These are phyloP conservation scores for Phaffomyces opuntiae DNA, from an alignment of 805 yeast species.

Conservation along the genomic window DNA sequence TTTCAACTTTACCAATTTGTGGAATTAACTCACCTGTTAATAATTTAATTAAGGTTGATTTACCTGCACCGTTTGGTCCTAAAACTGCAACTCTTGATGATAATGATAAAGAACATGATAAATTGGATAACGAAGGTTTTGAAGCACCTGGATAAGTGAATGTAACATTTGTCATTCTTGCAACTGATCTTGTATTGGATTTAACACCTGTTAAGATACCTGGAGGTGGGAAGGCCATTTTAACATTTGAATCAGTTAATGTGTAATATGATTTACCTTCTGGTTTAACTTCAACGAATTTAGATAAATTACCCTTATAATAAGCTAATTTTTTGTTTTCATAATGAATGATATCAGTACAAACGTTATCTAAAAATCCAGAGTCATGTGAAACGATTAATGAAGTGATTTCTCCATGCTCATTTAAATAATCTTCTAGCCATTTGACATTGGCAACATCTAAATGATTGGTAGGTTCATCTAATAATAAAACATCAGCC, in stretches of 20 bases:
- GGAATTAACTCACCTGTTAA: slow-evolving; percentile 91
- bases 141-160: slow-evolving; percentile 86
- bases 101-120: slow-evolving; percentile 84
- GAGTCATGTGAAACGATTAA: slow-evolving; percentile 97
- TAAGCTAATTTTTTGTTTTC: slow-evolving; percentile 91
- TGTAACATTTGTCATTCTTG: slow-evolving; percentile 76
- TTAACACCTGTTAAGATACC: slow-evolving; percentile 97
- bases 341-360: slow-evolving; percentile 95
- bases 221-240: slow-evolving; percentile 98
- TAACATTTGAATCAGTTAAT: slow-evolving; percentile 83
- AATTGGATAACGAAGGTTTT: slow-evolving; percentile 72
- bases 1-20: slow-evolving; percentile 82
- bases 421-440: slow-evolving; percentile 82
- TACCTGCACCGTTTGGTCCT: slow-evolving; percentile 99
- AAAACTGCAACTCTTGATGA: slow-evolving; percentile 96
- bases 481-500: slow-evolving; percentile 90
- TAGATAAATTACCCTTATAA: slow-evolving; percentile 93
- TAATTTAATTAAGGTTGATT: slow-evolving; percentile 88
- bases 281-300: slow-evolving; percentile 85
- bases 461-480: slow-evolving; percentile 98
- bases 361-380: slow-evolving; percentile 89
- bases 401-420: slow-evolving; percentile 83
- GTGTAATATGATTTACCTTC: slow-evolving; percentile 96
- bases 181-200: slow-evolving; percentile 90
- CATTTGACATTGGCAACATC: slow-evolving; percentile 91